Conservation (phyloP, 257 asterid genomes). For the Echium plantagineum region DNA sequence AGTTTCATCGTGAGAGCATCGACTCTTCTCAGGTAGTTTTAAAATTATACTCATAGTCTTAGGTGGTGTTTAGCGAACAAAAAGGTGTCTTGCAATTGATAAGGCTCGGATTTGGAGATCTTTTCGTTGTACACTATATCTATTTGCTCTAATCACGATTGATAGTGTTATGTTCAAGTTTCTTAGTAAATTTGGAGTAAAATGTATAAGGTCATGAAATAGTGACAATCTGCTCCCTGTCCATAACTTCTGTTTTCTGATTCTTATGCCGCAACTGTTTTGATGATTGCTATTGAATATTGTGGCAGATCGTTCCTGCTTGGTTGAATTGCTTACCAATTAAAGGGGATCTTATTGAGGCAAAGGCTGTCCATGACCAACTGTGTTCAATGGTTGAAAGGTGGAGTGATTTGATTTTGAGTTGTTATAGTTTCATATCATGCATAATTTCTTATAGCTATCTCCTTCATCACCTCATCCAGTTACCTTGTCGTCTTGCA, state of each 20-base stretch:
- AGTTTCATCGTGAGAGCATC: slow-evolving; percentile 80
- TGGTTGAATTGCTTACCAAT: slow-evolving; percentile 93
- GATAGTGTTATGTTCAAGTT: neutral
- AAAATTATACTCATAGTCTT: neutral
- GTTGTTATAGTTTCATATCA: neutral
- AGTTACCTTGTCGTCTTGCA: slow-evolving; percentile 19
- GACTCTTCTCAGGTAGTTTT: slow-evolving; percentile 71
- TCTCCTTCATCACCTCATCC: neutral
- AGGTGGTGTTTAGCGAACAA: neutral
- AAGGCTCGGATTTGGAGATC: neutral
- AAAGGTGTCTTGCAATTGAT: neutral
- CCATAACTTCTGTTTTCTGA: neutral
- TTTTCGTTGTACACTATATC: neutral
- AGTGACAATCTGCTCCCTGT: neutral
- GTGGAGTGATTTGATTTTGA: slow-evolving; percentile 17
- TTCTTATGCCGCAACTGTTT: slow-evolving; percentile 5
- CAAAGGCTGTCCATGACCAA: slow-evolving; percentile 88
- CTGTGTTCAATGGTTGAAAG: slow-evolving; percentile 95
- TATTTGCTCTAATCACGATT: neutral
- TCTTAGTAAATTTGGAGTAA: neutral
- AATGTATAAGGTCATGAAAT: no score
- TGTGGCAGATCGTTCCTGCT: slow-evolving; percentile 73
- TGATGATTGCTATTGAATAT: slow-evolving; percentile 4
- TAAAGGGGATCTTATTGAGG: slow-evolving; percentile 85
- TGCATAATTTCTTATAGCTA: neutral